Percentiles rank a stretch among this genome's conserved stretches.
phyloP scores from a whole-genome alignment of 163 green algal species.

The Coccomyxa subellipsoidea region DNA sequence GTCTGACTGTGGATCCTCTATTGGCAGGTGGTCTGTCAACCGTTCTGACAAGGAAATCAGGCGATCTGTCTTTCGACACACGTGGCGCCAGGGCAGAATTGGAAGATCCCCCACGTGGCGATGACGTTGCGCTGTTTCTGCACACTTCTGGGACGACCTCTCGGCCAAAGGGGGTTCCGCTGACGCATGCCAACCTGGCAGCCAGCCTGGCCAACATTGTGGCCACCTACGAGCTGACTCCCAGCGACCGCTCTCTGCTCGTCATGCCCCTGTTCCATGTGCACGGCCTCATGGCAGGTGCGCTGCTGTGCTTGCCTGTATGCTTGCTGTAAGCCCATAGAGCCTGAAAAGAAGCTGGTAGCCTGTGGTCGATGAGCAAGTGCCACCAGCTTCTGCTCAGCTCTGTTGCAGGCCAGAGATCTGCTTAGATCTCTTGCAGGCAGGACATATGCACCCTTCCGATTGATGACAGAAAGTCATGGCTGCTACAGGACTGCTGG shows the following conservation, averaged over 20 bases:
- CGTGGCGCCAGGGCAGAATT: not conserved
- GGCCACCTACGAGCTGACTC: slow-evolving; percentile 73
- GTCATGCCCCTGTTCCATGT: slow-evolving; percentile 91
- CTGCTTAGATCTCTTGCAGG: no score
- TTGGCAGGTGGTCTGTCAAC: slow-evolving; percentile 13
- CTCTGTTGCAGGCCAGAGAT: no score
- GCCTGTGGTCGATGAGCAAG: no score
- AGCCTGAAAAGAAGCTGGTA: not conserved
- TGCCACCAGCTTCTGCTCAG: no score
- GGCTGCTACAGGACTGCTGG: slow-evolving; percentile 51
- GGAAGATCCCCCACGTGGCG: slow-evolving; percentile 36
- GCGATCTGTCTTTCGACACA: not conserved
- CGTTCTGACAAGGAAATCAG: not conserved
- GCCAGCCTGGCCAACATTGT: slow-evolving; percentile 75
- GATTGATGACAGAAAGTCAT: no score
- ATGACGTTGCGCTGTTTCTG: slow-evolving; percentile 79
- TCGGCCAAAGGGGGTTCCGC: slow-evolving; percentile 78
- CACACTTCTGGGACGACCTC: slow-evolving; percentile 84
- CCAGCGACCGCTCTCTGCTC: slow-evolving; percentile 61
- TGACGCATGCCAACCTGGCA: slow-evolving; percentile 78
- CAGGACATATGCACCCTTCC: no score
- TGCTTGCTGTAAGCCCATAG: not conserved
- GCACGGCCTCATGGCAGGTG: slow-evolving; percentile 82
- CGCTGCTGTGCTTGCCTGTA: not conserved
- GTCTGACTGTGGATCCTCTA: not conserved